Base-by-base conservation (phyloP, 169 alveolate genomes). In the Perkinsus marinus region DNA sequence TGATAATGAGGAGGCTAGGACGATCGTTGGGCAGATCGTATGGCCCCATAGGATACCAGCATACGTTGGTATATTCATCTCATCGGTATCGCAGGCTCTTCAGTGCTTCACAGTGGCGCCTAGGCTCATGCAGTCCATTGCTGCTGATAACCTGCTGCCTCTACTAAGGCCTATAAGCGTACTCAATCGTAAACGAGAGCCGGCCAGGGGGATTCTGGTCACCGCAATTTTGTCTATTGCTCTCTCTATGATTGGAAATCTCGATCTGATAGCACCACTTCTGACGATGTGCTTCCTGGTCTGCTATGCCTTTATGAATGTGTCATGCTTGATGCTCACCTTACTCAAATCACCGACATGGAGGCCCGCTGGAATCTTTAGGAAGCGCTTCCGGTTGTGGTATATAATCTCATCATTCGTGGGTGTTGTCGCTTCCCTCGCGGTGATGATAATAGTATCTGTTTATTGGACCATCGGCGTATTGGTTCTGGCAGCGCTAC, bases 101-200 rank as follows among this genome's bases (percentile, higher is more conserved):
- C 93, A 91, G 90, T 93, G 94, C 91, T 92, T 93, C 47, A 91
- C 90, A 6, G 94, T 93, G n/a, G 94, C 93, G 13, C 93, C 93
- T 43, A 92, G 93, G 0, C 90, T 93, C 22, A 89, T 93, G n/a
- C 93, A 91, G 68, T 57, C 89, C 57, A 91, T 93, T 46, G 90
- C 94, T 2, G 34, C 91, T 39, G 94, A 91, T 17, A 91, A 91
- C 68, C 46, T 91, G 5, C 39, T 91, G 43, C 92, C 90, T 38
- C 37, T 16, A 0, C 90, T 39, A 36, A 68, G 30, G 9, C 37
- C 39, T 19, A 41, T 68, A 10, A 39, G 91, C 91, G 41, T 39
- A 39, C 89, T 92, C 92, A 57, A 57, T 17, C 69, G 91, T 39
- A 92, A 91, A 43, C 92, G 94, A n/a, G 93, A 91, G 91, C 94